Base-by-base conservation (phyloP, 345 rosid genomes). In the Bruguiera parviflora region DNA sequence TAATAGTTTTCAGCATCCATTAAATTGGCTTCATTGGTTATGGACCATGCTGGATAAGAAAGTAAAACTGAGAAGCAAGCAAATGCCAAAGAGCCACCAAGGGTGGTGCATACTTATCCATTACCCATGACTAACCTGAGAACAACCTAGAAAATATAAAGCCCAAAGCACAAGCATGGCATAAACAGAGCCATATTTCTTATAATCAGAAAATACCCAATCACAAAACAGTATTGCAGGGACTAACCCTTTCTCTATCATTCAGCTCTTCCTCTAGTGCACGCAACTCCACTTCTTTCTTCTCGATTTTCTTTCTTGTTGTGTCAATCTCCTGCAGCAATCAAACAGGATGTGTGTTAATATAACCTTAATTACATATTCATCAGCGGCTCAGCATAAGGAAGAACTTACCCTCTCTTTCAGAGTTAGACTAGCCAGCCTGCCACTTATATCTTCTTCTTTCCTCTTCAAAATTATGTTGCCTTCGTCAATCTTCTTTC, bases 191-290 rank as follows among this genome's bases (percentile, higher is more conserved):
- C 46, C 46, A 39, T 39, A 10, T 39, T 39, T 16, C 46, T 39
- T 10, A 10, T 15, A 43, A 11, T 11, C 22, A 59, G 32, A 5
- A 33, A 18, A 37, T 21, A 18, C 47, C 22, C 16, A 1, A 27
- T 13, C 20, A 32, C 58, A 64, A 43, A 65, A 66, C 27, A 10
- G 15, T 57, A 29, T 15, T 33, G 62, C 43, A 75, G 66, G 46
- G 58, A 57, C 86, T 79, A 80, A 86, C 97, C 80, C 79, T 88
- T 78, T 95, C 96, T 83, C 99, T 84, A 60, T 82, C 89, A 75
- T 85, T 81, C 47, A 95, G 87, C 76, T 84, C 88, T 75, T 90
- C 96, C 81, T 95, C 96, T 31, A 85, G 49, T 27, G 63, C 78
- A 70, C 58, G 74, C 47, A 95, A 73, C 73, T 95, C 89, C 71